Evolutionary conservation across 352 stramenopile species (phyloP).

Genomic region (Phytophthora sansomeana): DNA sequence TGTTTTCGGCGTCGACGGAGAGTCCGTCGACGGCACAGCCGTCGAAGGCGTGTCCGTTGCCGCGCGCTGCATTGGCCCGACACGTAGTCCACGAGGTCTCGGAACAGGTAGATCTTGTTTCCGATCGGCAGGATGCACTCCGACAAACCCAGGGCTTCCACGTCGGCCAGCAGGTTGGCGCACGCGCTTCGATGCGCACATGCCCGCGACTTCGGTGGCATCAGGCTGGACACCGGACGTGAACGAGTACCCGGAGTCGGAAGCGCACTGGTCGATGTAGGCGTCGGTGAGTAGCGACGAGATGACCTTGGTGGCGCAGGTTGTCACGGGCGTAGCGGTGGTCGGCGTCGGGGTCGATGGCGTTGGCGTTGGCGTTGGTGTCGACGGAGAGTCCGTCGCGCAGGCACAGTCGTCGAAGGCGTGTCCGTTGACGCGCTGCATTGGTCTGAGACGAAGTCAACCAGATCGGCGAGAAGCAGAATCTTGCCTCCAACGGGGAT

Average conservation of each 20-base stretch:
- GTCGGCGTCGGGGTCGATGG: conserved; percentile 21
- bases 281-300: conserved; percentile 23
- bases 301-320: conserved; percentile 14
- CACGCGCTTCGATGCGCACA: conserved; percentile 32
- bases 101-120: conserved; percentile 37
- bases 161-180: conserved; percentile 23
- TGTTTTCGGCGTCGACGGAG: no score
- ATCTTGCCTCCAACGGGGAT: conserved; percentile 38
- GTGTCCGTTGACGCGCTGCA: conserved; percentile 6
- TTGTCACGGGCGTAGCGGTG: conserved; percentile 17
- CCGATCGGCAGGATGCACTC: conserved; percentile 36
- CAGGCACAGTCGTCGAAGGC: no score
- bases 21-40: no score
- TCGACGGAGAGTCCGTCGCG: no score
- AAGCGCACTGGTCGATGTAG: conserved; percentile 31
- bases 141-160: conserved; percentile 28
- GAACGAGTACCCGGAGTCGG: conserved; percentile 34
- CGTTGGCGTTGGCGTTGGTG: background rate
- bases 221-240: conserved; percentile 28
- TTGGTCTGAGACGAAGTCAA: conserved; percentile 29
- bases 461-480: conserved; percentile 28
- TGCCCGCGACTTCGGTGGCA: conserved; percentile 20
- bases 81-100: conserved; percentile 32
- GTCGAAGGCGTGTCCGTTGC: background rate
- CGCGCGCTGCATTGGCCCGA: conserved; percentile 21